Base-by-base conservation (phyloP, 345 rosid genomes). In the Acer saccharum region DNA sequence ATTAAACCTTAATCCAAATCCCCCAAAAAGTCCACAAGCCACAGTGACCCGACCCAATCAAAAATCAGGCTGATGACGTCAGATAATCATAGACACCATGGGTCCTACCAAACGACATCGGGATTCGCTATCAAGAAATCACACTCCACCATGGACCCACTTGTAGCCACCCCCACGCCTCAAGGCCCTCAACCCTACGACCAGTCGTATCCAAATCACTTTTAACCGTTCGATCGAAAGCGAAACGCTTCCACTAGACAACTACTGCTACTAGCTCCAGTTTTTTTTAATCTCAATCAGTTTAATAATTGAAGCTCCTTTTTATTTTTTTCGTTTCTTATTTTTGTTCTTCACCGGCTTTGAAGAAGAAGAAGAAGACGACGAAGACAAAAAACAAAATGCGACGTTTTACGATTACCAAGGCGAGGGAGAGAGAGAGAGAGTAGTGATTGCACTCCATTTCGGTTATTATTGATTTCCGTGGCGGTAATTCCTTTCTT, bases 401-500 rank as follows among this genome's bases (percentile, higher is more conserved):
- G 65, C 67, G 6, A 35, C n/a, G 58, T 60, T 41, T 48, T 21
- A 6, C 64, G 55, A 6, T 25, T 70, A 71, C 65, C 70, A 20
- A 67, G 21, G 64, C 4, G n/a, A 9, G 11, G 20, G 27, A 57
- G 63, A 60, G 64, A 60, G 25, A 58, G 7, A 58, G 63, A 20
- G 71, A 75, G 48, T 25, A 43, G 25, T 57, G 20, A 20, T 69
- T 39, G 7, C 43, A 60, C 66, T 29, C 41, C 61, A 27, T 46
- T 62, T 32, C 50, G 8, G 68, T 68, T 72, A 20, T 60, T 69
- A 70, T 76, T 77, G 80, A 58, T 82, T 82, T 75, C 75, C 35
- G 83, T 65, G 14, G 85, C 66, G 77, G 75, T 78, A 72, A 81
- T 81, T 80, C 89, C 78, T 86, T 88, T 48, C 89, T 87, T 88